Conservation (phyloP, 1,284 basidiomycete species). For the Heterobasidion parviporum region DNA sequence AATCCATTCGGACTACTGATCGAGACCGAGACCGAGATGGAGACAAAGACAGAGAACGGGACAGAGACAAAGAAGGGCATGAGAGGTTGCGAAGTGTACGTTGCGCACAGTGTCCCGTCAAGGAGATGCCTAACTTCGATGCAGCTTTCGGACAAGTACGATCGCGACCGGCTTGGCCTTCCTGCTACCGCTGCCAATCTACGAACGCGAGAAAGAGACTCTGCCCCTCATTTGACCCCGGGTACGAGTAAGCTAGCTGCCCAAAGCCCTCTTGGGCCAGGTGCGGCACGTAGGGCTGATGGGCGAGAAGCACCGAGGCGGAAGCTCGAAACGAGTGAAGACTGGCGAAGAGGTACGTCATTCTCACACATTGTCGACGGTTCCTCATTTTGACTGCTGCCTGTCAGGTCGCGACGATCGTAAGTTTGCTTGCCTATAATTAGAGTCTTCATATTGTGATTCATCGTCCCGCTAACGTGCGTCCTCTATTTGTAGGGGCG, state of each 20-base stretch:
- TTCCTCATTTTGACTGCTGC: background rate
- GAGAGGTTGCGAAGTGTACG: constrained; percentile 67
- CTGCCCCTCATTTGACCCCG: constrained; percentile 49
- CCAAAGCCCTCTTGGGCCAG: constrained; percentile 28
- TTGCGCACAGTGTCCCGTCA: constrained; percentile 8
- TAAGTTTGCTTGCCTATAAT: constrained; percentile 25
- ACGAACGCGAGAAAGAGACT: constrained; percentile 61
- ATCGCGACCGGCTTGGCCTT: constrained; percentile 66
- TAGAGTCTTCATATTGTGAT: background rate
- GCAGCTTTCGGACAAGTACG: constrained; percentile 78
- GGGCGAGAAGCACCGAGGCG: constrained; percentile 53
- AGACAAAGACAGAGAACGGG: constrained; percentile 60
- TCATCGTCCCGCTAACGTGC: constrained; percentile 2
- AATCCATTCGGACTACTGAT: constrained; percentile 63
- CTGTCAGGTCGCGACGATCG: constrained; percentile 47
- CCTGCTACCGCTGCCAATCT: constrained; percentile 32
- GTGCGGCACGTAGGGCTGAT: constrained; percentile 43
- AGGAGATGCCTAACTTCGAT: constrained; percentile 9
- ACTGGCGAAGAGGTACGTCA: constrained; percentile 69
- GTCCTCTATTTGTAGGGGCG: constrained; percentile 24
- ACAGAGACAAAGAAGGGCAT: constrained; percentile 67
- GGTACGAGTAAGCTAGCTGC: constrained; percentile 31
- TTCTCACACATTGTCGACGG: constrained; percentile 4
- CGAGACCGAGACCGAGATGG: constrained; percentile 50
- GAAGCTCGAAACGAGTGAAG: constrained; percentile 64